phyloP scores from a whole-genome alignment of 768 basidiomycete species.

The Royoungia palumana region DNA sequence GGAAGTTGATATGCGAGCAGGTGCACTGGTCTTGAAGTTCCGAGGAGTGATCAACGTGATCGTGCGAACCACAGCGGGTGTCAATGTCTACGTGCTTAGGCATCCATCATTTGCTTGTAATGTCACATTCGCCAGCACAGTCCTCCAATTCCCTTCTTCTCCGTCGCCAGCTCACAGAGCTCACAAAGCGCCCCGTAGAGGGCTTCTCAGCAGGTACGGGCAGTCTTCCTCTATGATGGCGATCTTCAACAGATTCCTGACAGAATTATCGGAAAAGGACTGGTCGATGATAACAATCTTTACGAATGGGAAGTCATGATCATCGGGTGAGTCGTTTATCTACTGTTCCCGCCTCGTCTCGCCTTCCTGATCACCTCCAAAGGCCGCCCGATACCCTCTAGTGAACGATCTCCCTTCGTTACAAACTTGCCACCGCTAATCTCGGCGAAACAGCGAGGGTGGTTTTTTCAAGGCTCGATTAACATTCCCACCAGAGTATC shows the following conservation, averaged over 20 bases:
- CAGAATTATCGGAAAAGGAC: constrained; percentile 49
- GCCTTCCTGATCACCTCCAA: constrained; percentile 18
- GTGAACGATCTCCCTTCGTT: constrained; percentile 41
- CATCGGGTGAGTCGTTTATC: constrained; percentile 65
- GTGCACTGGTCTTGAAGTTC: no score
- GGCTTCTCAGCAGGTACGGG: constrained; percentile 89
- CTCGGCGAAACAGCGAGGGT: constrained; percentile 66
- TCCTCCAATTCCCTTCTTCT: constrained; percentile 53
- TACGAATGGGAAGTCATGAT: constrained; percentile 97
- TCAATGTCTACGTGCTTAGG: no score
- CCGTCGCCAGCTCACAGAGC: constrained; percentile 74
- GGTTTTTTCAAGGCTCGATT: constrained; percentile 92
- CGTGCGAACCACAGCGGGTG: no score
- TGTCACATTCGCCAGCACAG: constrained; percentile 28
- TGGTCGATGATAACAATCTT: constrained; percentile 92
- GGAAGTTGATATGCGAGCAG: no score
- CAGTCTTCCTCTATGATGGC: constrained; percentile 24
- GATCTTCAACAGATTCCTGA: constrained; percentile 34
- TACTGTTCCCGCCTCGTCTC: constrained; percentile 10
- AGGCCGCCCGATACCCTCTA: constrained; percentile 94
- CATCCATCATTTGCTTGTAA: constrained; percentile 8
- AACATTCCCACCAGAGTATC: constrained; percentile 87
- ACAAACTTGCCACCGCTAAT: constrained; percentile 3
- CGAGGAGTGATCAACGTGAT: no score
- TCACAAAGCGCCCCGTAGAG: constrained; percentile 91